Percentiles rank a stretch among this genome's conserved stretches.
phyloP scores from a whole-genome alignment of 257 asterid genomes.

The Cruciata laevipes region DNA sequence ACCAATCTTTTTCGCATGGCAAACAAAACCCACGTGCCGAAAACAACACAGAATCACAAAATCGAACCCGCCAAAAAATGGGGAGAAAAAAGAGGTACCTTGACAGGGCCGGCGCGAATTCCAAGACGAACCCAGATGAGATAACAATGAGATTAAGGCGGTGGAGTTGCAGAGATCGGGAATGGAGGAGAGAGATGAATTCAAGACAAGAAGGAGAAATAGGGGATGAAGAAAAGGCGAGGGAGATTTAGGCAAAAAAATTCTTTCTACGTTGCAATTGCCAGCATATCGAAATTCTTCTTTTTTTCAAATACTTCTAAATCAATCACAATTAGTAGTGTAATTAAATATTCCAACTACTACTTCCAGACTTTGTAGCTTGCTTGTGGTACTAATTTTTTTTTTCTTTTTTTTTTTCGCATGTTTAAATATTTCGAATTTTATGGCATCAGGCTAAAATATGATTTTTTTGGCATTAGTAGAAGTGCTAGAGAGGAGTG shows the following conservation, averaged over 20 bases:
- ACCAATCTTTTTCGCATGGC: neutral
- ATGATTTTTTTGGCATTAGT: too few species aligned
- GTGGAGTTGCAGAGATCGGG: slow-evolving; percentile 41
- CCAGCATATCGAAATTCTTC: slow-evolving; percentile 26
- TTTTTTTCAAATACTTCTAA: neutral
- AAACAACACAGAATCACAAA: neutral
- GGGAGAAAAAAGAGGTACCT: slow-evolving; percentile 8
- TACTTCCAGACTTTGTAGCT: neutral
- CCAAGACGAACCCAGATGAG: slow-evolving; percentile 8
- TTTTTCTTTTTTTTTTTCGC: neutral
- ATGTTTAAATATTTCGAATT: neutral
- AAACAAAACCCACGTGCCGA: slow-evolving; percentile 1
- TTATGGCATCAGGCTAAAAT: neutral
- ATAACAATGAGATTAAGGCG: slow-evolving; percentile 21
- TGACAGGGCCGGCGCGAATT: slow-evolving; percentile 18
- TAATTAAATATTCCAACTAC: neutral
- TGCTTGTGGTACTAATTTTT: neutral
- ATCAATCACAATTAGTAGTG: neutral
- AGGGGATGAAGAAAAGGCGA: slow-evolving; percentile 14
- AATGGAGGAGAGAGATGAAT: slow-evolving; percentile 28
- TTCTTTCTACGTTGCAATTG: slow-evolving; percentile 32
- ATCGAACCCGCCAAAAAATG: neutral
- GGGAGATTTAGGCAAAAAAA: slow-evolving; percentile 10
- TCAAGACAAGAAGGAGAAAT: slow-evolving; percentile 20
- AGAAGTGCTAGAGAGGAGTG: too few species aligned